Evolutionary conservation across 139 green algal genomes (phyloP), one percentile per base, ranked within the genome.

Genomic region (Nannochloris sp.): DNA sequence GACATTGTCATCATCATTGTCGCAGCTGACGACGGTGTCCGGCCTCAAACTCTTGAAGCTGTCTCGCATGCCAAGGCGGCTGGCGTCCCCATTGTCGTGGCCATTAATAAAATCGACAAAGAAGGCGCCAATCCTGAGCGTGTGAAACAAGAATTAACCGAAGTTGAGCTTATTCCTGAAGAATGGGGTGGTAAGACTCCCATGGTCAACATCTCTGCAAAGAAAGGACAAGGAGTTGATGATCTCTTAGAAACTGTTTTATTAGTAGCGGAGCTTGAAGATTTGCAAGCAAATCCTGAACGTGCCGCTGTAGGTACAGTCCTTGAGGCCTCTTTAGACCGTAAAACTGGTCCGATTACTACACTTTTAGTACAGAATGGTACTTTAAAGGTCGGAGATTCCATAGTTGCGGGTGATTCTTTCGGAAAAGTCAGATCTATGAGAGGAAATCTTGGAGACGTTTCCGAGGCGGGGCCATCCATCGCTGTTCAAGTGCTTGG

Each of bases 1-100:
- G 95, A 99, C 75, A 85, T 98, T 25, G 94, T 92, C 7, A 83
- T 99, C 68, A 89, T 99, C 65, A 92, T 98, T 29, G 89, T 98
- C 38, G 94, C 95, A 19, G 95, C 93, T 8, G 92, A 98, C 68
- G 95, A 98, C 63, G 94, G 95, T 14, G 88, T 99, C 57, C 79
- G 85, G 61, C 94, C 94, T 33, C 95, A 99, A 82, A 98, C 94
- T 3, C 51, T 84, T 1, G 94, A 99, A 68, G 94, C 94, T 8
- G 85, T 98, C 59, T 74, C 64, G 19, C 94, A 98, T 70, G 94
- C 94, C 3, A 81, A 91, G 70, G 89, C 92, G 2, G 83, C 92
- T 2, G 81, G 81, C 1, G 94, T 99, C 46, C 93, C 94, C 61
- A 95, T 98, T 47, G 65, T 90, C 23, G 67, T 87, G 6, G 81